phyloP scores from a whole-genome alignment of 2,329 filamentous ascomycete genomes.

The Diaporthe citrichinensis region DNA sequence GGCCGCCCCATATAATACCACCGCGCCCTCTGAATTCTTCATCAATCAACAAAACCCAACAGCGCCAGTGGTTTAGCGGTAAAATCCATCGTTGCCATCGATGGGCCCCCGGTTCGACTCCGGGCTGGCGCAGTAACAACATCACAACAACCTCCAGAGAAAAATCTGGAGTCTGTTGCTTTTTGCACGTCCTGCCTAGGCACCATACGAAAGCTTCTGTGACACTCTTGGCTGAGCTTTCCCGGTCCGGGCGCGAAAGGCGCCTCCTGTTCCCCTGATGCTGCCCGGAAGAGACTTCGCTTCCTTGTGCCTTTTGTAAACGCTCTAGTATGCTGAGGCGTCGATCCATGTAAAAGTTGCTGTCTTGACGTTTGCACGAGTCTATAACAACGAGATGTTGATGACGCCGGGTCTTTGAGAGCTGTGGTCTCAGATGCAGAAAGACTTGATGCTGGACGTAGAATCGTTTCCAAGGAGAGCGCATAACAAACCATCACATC shows the following conservation, averaged over 20 bases:
- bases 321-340: not conserved
- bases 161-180: not conserved
- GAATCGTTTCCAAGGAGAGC: not conserved
- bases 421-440: not conserved
- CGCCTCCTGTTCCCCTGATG: not conserved
- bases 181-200: not conserved
- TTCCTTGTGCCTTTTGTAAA: not conserved
- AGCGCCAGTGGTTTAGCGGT: slow-evolving; percentile 60
- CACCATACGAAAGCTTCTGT: not conserved
- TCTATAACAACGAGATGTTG: no score
- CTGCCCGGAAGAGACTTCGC: not conserved
- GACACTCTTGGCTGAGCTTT: not conserved
- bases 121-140: slow-evolving; percentile 48
- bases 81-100: slow-evolving; percentile 65
- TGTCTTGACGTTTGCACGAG: not conserved
- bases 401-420: not conserved
- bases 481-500: not conserved
- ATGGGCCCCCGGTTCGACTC: slow-evolving; percentile 63
- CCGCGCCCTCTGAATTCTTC: not conserved
- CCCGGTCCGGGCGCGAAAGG: not conserved
- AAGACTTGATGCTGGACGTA: not conserved
- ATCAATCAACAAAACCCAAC: not conserved
- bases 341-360: not conserved
- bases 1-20: not conserved
- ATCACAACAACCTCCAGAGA: not conserved